Base-by-base conservation (phyloP, 1,284 basidiomycete species). In the Trichosporon ovoides region DNA sequence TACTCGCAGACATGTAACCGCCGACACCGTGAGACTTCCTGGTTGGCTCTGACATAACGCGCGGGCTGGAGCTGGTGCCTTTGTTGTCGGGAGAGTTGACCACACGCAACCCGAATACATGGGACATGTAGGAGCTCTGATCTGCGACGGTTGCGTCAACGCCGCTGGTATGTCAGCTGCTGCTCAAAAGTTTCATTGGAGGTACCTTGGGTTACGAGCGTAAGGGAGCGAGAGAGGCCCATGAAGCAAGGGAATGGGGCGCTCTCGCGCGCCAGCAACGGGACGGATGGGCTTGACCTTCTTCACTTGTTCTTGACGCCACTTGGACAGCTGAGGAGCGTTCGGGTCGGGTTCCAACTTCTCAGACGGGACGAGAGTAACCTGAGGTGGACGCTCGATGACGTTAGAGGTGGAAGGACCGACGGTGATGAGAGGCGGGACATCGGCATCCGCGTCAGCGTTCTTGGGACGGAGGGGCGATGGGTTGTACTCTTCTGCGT, bases 121-220 rank as follows among this genome's bases (percentile, higher is more conserved):
- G 62, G 5, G 67, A 60, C 35, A 72, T 57, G 55, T 70, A 68
- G 31, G 64, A 62, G 16, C 54, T 57, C 14, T 69, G 66, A 53
- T 91, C 88, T 12, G 89, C 83, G 46, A 91, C 82, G 1, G 86
- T 90, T 18, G 89, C 89, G 73, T 92, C 89, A 2, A 89, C 89
- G 20, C 89, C 89, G 48, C 89, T 91, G 66, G 2, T 7, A 2
- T 10, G 22, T 59, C 22, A 61, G 64, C 7, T 9, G 3, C 3
- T 28, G 11, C 16, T 13, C n/a, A n/a, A n/a, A n/a, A n/a, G 3
- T 6, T 7, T 12, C 1, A 57, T 56, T n/a, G n/a, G 24, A 38
- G 88, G 79, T 73, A 91, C 89, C 89, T 91, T 24, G 89, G 89
- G 68, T 90, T 92, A 18, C 89, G 83, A n/a, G 89, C 89, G 76